Conservation (phyloP, 1,139 yeast genomes). For the Saccharomyces hybrid region DNA sequence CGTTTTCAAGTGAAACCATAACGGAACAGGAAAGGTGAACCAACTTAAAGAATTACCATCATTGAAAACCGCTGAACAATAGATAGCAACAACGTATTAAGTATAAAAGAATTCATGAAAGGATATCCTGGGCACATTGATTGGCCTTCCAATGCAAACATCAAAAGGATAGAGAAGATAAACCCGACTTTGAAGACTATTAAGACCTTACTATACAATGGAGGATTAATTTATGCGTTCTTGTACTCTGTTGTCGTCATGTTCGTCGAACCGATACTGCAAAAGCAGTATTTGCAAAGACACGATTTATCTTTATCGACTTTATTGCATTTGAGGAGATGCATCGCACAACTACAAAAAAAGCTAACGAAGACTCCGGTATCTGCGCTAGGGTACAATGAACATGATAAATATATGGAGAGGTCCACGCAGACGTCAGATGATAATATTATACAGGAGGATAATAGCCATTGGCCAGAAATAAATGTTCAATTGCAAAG, state of each 20-base stretch:
- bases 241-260: slow-evolving; percentile 19
- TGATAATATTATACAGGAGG: slow-evolving; percentile 26
- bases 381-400: slow-evolving; percentile 37
- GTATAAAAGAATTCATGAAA: background rate
- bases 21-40: background rate
- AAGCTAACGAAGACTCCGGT: slow-evolving; percentile 29
- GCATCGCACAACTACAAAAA: slow-evolving; percentile 17
- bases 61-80: background rate
- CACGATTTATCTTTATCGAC: slow-evolving; percentile 18
- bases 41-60: background rate
- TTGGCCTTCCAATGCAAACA: slow-evolving; percentile 7
- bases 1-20: background rate
- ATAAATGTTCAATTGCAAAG: slow-evolving; percentile 17
- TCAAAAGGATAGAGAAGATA: slow-evolving; percentile 1
- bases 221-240: slow-evolving; percentile 23
- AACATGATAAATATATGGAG: slow-evolving; percentile 27
- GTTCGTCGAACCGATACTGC: slow-evolving; percentile 30
- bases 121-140: background rate
- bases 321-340: slow-evolving; percentile 21
- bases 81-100: background rate
- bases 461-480: slow-evolving; percentile 34
- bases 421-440: slow-evolving; percentile 30
- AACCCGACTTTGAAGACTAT: slow-evolving; percentile 19
- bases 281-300: slow-evolving; percentile 29
- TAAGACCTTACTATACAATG: slow-evolving; percentile 19